Percentiles rank a stretch among this genome's conserved stretches.
These are phyloP conservation scores for Tetracentron sinense DNA, from an alignment of 164 flowering plant genomes.

Conservation along the genomic window DNA sequence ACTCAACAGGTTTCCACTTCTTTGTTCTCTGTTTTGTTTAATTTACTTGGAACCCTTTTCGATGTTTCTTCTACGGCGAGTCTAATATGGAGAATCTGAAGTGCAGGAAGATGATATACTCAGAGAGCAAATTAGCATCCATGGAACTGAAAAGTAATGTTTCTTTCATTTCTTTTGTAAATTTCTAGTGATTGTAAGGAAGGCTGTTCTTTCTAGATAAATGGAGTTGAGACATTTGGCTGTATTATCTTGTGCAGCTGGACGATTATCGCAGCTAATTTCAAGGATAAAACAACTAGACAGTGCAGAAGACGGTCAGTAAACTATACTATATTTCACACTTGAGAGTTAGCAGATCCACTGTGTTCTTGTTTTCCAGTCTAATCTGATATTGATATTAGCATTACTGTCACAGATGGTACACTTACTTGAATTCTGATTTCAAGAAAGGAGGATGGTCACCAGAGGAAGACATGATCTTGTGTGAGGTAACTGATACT, in stretches of 20 bases:
- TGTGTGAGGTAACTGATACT: constrained; percentile 72
- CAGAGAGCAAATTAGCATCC: constrained; percentile 62
- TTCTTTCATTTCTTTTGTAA: background rate
- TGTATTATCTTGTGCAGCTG: constrained; percentile 47
- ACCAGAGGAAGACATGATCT: constrained; percentile 83
- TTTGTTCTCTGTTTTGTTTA: background rate
- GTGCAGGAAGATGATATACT: constrained; percentile 90
- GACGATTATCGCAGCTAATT: constrained; percentile 79
- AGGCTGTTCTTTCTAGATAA: background rate
- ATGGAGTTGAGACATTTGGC: constrained; percentile 5
- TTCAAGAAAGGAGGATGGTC: constrained; percentile 99
- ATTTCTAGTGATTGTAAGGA: background rate
- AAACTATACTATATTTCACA: background rate
- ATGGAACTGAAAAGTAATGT: constrained; percentile 83
- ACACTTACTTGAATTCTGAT: constrained; percentile 88
- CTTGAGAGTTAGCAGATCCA: background rate
- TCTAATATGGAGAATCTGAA: constrained; percentile 16
- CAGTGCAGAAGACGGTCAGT: constrained; percentile 88
- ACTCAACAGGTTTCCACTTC: constrained; percentile 56
- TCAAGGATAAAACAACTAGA: constrained; percentile 87
- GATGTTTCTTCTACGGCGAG: background rate
- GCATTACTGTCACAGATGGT: constrained; percentile 59
- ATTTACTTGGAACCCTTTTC: background rate
- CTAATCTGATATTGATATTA: constrained; percentile 11
- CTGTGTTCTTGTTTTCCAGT: background rate